Evolutionary conservation across 345 rosid species (phyloP).

Genomic region (Hirschfeldia incana): DNA sequence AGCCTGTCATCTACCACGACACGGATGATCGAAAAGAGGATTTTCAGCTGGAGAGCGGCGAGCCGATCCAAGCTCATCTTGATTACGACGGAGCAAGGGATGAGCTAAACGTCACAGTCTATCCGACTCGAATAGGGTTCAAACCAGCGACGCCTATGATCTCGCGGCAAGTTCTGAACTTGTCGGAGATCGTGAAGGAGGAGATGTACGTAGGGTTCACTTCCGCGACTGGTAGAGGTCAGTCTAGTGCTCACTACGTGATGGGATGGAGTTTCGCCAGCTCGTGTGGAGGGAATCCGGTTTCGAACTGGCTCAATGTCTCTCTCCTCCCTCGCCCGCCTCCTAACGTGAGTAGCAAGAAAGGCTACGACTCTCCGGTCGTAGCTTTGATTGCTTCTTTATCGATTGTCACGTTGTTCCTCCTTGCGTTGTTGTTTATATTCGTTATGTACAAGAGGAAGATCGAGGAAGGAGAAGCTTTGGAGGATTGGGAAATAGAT

Average conservation of each 20-base stretch:
- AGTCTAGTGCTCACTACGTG: constrained; percentile 62
- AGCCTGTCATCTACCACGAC: constrained; percentile 34
- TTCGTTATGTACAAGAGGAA: constrained; percentile 30
- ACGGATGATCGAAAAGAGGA: constrained; percentile 17
- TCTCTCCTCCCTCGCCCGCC: constrained; percentile 49
- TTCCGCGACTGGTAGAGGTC: constrained; percentile 58
- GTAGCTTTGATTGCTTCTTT: constrained; percentile 33
- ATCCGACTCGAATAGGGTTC: constrained; percentile 26
- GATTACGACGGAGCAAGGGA: constrained; percentile 54
- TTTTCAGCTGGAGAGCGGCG: constrained; percentile 42
- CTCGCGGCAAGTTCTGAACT: background rate
- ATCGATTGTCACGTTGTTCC: constrained; percentile 24
- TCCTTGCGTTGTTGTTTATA: constrained; percentile 13
- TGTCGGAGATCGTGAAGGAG: constrained; percentile 26
- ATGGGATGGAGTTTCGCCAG: constrained; percentile 76
- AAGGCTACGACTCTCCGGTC: constrained; percentile 16
- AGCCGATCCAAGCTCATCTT: constrained; percentile 55
- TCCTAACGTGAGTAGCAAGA: constrained; percentile 21
- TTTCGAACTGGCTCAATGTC: constrained; percentile 38
- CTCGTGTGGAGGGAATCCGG: constrained; percentile 40
- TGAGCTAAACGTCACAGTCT: constrained; percentile 46
- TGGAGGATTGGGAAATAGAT: constrained; percentile 41
- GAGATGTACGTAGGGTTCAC: constrained; percentile 76
- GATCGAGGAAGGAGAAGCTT: constrained; percentile 7
- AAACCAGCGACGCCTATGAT: constrained; percentile 55